Conservation (phyloP, 495 filamentous ascomycete genomes). For the Podospora sp. region DNA sequence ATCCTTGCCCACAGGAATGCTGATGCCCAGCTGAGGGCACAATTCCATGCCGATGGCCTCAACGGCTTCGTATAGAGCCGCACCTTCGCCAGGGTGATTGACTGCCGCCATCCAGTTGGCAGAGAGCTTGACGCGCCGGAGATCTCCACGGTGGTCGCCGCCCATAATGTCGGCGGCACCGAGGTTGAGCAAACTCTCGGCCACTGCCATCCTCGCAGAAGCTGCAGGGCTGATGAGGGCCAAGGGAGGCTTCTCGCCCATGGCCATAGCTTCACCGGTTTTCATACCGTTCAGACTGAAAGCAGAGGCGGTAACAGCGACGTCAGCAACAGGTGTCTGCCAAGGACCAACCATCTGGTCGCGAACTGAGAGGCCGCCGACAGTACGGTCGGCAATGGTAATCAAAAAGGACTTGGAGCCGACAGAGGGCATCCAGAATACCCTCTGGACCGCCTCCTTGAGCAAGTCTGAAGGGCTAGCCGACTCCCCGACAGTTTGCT, state of each 20-base stretch:
- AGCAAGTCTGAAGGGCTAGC: slow-evolving; percentile 67
- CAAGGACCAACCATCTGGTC: slow-evolving; percentile 97
- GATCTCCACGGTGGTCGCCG: slow-evolving; percentile 45
- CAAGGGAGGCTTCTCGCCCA: slow-evolving; percentile 90
- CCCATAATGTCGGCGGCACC: slow-evolving; percentile 82
- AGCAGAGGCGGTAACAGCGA: slow-evolving; percentile 85
- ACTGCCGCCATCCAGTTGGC: slow-evolving; percentile 99
- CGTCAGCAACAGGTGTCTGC: slow-evolving; percentile 94
- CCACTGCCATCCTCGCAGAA: slow-evolving; percentile 96
- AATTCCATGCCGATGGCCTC: slow-evolving; percentile 91
- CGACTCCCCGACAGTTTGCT: slow-evolving; percentile 49
- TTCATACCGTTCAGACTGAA: slow-evolving; percentile 63
- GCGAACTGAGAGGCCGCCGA: slow-evolving; percentile 82
- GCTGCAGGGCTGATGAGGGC: slow-evolving; percentile 89
- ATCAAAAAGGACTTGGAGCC: slow-evolving; percentile 97
- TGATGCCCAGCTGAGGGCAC: slow-evolving; percentile 76
- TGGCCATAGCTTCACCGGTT: slow-evolving; percentile 94
- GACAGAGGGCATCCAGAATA: slow-evolving; percentile 83
- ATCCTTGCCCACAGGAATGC: slow-evolving; percentile 96
- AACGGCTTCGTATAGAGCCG: slow-evolving; percentile 91
- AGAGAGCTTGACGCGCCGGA: slow-evolving; percentile 80
- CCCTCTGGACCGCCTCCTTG: slow-evolving; percentile 72
- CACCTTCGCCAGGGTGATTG: slow-evolving; percentile 90
- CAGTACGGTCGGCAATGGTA: slow-evolving; percentile 90
- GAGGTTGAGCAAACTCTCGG: slow-evolving; percentile 89